Percentiles rank a stretch among this genome's conserved stretches.
Evolutionary conservation across 2,329 filamentous ascomycete genomes (phyloP).

Genomic region (Fusarium phyllophilum): DNA sequence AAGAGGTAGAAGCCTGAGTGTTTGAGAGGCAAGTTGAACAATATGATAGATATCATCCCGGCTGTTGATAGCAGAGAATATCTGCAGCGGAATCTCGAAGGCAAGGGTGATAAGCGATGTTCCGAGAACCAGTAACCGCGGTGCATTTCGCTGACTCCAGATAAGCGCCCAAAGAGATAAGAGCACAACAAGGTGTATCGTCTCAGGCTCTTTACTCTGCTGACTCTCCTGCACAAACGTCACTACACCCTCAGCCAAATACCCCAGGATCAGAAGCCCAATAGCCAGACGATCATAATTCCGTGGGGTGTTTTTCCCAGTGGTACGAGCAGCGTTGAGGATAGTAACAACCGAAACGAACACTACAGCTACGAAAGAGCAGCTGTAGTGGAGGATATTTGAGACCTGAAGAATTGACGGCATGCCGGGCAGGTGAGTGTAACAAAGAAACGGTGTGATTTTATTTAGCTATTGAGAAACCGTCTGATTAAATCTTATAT

Average conservation of each 20-base stretch:
- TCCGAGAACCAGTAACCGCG: not conserved
- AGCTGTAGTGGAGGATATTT: slow-evolving; percentile 26
- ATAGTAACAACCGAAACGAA: slow-evolving; percentile 3
- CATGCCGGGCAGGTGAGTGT: slow-evolving; percentile 11
- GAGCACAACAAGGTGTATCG: slow-evolving; percentile 3
- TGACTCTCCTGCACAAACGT: not conserved
- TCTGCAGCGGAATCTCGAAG: slow-evolving; percentile 23
- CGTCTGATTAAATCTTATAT: slow-evolving; percentile 3
- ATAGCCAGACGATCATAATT: not conserved
- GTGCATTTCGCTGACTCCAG: not conserved
- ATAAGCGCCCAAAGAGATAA: not conserved
- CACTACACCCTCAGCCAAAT: not conserved
- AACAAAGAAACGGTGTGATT: not conserved
- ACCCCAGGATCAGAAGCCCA: slow-evolving; percentile 1
- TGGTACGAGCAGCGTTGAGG: not conserved
- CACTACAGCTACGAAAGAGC: not conserved
- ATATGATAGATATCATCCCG: not conserved
- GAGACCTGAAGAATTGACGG: slow-evolving; percentile 3
- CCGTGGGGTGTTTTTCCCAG: not conserved
- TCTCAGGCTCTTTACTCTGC: not conserved
- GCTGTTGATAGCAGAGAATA: not conserved
- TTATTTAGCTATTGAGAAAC: not conserved
- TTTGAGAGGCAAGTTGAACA: slow-evolving; percentile 3
- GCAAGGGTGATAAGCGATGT: slow-evolving; percentile 1
- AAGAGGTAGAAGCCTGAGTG: not conserved